Base-by-base conservation (phyloP, 371 early-diverging fungal species). In the Mortierella sp. region DNA sequence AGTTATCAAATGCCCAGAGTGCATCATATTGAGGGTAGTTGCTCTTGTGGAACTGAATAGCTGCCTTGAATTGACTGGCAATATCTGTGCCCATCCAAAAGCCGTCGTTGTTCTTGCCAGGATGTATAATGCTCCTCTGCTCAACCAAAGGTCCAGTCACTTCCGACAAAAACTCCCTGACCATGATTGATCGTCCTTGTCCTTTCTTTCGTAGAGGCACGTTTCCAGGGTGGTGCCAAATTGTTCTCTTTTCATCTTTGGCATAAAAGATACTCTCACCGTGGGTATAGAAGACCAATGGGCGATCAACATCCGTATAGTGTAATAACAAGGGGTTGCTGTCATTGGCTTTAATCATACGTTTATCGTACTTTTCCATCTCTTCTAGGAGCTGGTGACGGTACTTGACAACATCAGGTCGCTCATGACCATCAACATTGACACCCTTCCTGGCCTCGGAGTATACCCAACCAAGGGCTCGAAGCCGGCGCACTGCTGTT, bases 371-470 rank as follows among this genome's bases (percentile, higher is more conserved):
- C 3, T 22, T 24, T 1, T 54, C 37, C 65, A 64, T 64, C 32
- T 12, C 22, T 51, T 10, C 14, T 16, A 64, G 54, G 37, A 52
- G 35, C n/a, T 47, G 0, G 9, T 63, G 49, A 2, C 63, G 59
- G 59, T 67, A 67, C 18, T 20, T 18, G 5, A 58, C 59, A 11
- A 67, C 67, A 40, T 67, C 67, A 14, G n/a, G 43, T 4, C 61
- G 47, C 16, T 68, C 68, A 22, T 49, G 68, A 12, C 68, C 68
- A 60, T 68, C 68, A 18, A 60, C 30, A 28, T 68, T 61, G 18
- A 26, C 59, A 47, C 68, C 61, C n/a, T 68, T 59, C 16, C 32
- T 40, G 16, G 43, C 68, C 16, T 12, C 28, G 3, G 61, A 68
- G 37, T 68, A 47, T n/a, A 45, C 51, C 68, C 61, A 68, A 30